These are phyloP conservation scores for Pinus taeda DNA, from an alignment of 75 land plant species.

Conservation along the genomic window DNA sequence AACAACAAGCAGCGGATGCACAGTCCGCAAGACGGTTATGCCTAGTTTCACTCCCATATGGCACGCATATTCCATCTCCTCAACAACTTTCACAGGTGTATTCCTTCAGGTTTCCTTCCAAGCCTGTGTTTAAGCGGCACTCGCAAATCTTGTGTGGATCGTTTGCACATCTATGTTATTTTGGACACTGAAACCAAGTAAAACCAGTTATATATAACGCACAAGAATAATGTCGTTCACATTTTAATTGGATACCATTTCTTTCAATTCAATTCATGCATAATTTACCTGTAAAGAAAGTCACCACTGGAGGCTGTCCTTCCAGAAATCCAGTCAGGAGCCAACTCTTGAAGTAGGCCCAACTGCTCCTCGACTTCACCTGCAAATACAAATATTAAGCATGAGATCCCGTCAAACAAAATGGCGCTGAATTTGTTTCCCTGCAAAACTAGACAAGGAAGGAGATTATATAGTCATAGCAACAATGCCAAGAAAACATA, in stretches of 20 bases:
- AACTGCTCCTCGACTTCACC: constrained; percentile 82
- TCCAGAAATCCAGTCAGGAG: constrained; percentile 73
- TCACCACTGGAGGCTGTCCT: constrained; percentile 52
- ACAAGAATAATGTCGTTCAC: not conserved
- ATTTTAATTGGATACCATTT: not conserved
- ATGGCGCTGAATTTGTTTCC: too few relatives aligned
- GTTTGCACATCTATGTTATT: not conserved
- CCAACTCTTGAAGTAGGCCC: constrained; percentile 51
- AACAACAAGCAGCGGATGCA: too few relatives aligned
- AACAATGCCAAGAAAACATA: too few relatives aligned
- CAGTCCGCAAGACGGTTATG: too few relatives aligned
- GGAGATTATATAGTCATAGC: too few relatives aligned
- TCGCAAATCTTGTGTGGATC: not conserved
- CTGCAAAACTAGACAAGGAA: too few relatives aligned
- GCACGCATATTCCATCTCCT: too few relatives aligned
- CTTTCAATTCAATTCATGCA: not conserved
- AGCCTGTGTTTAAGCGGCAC: not conserved
- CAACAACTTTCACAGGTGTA: too few relatives aligned
- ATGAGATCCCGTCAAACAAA: too few relatives aligned
- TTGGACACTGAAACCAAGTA: not conserved
- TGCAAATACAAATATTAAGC: constrained; percentile 8
- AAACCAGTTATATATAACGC: not conserved
- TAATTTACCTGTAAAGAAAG: constrained; percentile 43
- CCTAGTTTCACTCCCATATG: too few relatives aligned
- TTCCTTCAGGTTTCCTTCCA: too few relatives aligned